Conservation (phyloP, 2,329 filamentous ascomycete genomes). For the Dothistroma pini region DNA sequence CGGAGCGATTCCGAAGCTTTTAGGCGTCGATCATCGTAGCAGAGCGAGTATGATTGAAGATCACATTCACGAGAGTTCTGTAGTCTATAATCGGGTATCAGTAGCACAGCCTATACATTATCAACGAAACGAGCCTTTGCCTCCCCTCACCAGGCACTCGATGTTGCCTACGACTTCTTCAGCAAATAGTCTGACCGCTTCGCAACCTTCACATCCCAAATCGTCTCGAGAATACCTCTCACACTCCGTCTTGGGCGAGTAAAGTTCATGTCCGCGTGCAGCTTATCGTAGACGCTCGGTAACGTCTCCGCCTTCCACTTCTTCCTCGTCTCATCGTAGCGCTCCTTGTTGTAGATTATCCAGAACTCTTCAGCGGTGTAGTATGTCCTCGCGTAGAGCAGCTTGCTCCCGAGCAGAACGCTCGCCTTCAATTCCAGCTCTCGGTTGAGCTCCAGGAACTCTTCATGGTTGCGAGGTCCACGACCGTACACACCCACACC, state of each 20-base stretch:
- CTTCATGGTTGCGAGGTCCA: slow-evolving; percentile 40
- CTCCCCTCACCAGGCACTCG: background rate
- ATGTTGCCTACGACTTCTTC: background rate
- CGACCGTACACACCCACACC: slow-evolving; percentile 64
- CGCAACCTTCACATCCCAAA: background rate
- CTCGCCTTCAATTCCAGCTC: slow-evolving; percentile 58
- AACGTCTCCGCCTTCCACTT: slow-evolving; percentile 59
- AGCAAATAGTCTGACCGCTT: background rate
- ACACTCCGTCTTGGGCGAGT: background rate
- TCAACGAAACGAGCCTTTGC: background rate
- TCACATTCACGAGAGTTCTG: background rate
- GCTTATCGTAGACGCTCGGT: slow-evolving; percentile 66
- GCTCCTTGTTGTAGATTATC: slow-evolving; percentile 57
- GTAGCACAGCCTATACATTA: background rate
- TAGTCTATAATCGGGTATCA: background rate
- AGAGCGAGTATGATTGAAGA: too few relatives aligned
- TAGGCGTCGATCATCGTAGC: too few relatives aligned
- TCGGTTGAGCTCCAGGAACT: slow-evolving; percentile 55
- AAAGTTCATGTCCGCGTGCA: slow-evolving; percentile 47
- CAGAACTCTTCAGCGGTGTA: slow-evolving; percentile 67
- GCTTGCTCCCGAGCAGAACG: slow-evolving; percentile 62
- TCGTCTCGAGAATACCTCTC: background rate
- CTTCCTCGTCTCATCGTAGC: slow-evolving; percentile 56
- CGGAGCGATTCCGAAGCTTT: background rate
- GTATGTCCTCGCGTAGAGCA: slow-evolving; percentile 66